These are phyloP conservation scores for Trichophyton benhamiae DNA, from an alignment of 2,329 filamentous ascomycete species.

Conservation along the genomic window DNA sequence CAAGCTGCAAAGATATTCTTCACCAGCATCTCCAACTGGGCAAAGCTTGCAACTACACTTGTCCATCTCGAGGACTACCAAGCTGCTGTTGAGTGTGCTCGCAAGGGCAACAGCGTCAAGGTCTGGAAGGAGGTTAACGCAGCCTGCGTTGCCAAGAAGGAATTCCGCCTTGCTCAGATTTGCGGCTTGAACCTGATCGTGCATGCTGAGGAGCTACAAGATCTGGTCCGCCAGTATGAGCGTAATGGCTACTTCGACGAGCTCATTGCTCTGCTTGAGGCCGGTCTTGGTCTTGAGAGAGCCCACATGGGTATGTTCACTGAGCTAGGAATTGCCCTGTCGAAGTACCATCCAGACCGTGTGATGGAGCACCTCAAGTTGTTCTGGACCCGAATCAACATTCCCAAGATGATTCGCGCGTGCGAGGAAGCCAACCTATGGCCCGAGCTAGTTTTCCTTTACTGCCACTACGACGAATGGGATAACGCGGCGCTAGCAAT, in stretches of 20 bases:
- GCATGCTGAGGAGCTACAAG: conserved; percentile 86
- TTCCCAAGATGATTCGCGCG: conserved; percentile 88
- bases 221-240: conserved; percentile 94
- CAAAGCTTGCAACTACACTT: conserved; percentile 91
- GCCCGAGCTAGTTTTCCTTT: conserved; percentile 96
- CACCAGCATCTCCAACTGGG: conserved; percentile 98
- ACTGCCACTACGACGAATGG: conserved; percentile 96
- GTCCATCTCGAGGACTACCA: conserved; percentile 98
- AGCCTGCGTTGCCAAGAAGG: conserved; percentile 92
- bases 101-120: conserved; percentile 98
- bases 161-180: conserved; percentile 96
- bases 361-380: conserved; percentile 98
- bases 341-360: conserved; percentile 88
- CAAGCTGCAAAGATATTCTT: conserved; percentile 99
- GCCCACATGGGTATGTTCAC: conserved; percentile 98
- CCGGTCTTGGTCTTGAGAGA: conserved; percentile 82
- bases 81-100: conserved; percentile 89
- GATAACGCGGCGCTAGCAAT: conserved; percentile 95
- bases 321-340: conserved; percentile 76
- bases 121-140: conserved; percentile 98
- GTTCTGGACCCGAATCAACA: conserved; percentile 97
- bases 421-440: conserved; percentile 91
- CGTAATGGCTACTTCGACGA: conserved; percentile 96
- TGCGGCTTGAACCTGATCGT: conserved; percentile 97
- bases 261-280: conserved; percentile 85